Evolutionary conservation across 176 grass and related monocot genomes (phyloP), one percentile per base, ranked within the genome.

Genomic region (Luzula sylvatica): DNA sequence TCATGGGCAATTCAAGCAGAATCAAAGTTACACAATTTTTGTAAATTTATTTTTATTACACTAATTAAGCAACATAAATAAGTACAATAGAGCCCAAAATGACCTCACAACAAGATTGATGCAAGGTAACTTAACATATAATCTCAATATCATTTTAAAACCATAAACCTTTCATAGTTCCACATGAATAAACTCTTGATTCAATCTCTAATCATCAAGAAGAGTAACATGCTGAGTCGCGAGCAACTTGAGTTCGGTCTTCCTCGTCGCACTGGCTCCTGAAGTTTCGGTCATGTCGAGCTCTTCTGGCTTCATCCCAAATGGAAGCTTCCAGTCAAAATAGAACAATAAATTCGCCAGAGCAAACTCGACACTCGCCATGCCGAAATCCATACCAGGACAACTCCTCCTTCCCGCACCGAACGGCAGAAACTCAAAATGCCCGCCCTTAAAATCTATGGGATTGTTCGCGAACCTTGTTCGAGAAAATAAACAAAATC

Each of bases 281-380:
- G 42, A 23, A 2, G 38, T n/a, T 17, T 65, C 60, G 9, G 42
- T 65, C 60, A 50, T 50, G 40, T 50, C 42, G 0, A 50, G 2
- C 22, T 65, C 14, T 0, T 9, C 15, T 26, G 22, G 42, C 5
- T 19, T 32, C 15, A 50, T 15, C 20, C 23, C 23, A 5, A 48
- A 6, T 0, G 60, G 23, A 5, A 65, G 13, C 20, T 32, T 38
- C 42, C 60, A 65, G 23, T 50, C 60, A 35, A 65, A 65, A 50
- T 65, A 23, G 1, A 47, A 50, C 8, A 65, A 22, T 2, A 65
- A 15, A 11, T 22, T 65, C 2, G 42, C 20, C 5, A 65, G 40
- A 65, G 23, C 1, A 18, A 20, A 19, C 60, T 65, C 42, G 6
- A 50, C 17, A 18, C 26, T 24, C 14, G 60, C 23, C 42, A 20